These are phyloP conservation scores for Teratosphaeria pseudoeucalypti DNA, from an alignment of 2,329 filamentous ascomycete species.

Conservation along the genomic window DNA sequence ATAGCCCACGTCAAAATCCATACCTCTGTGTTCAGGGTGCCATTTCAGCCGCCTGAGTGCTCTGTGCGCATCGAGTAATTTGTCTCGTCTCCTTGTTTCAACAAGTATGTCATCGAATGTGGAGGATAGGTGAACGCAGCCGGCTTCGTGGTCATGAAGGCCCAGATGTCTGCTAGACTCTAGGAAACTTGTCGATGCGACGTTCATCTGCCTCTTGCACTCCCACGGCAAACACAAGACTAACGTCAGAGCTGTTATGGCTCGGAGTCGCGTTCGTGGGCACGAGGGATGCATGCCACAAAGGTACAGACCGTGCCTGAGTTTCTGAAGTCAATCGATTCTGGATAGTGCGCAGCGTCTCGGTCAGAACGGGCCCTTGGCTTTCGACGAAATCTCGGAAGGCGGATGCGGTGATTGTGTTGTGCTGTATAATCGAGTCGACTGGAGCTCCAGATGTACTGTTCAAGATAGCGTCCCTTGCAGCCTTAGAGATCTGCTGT, in stretches of 20 bases:
- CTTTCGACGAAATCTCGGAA: background rate
- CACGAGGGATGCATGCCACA: background rate
- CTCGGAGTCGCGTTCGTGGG: background rate
- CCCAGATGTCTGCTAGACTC: too few relatives aligned
- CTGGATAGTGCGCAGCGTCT: too few relatives aligned
- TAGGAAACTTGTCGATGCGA: too few relatives aligned
- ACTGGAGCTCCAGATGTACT: background rate
- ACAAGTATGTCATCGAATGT: too few relatives aligned
- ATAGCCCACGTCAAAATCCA: constrained; percentile 43
- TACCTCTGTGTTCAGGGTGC: constrained; percentile 31
- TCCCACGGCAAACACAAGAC: background rate
- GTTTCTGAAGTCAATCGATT: too few relatives aligned
- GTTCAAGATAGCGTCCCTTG: background rate
- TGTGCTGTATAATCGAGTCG: background rate
- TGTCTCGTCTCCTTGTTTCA: too few relatives aligned
- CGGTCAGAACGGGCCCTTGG: background rate
- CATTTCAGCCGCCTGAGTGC: constrained; percentile 31
- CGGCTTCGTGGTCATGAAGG: too few relatives aligned
- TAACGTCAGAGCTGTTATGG: background rate
- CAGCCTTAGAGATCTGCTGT: background rate
- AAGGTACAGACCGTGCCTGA: too few relatives aligned
- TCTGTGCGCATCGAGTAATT: too few relatives aligned
- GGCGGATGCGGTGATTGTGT: background rate
- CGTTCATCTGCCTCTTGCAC: too few relatives aligned
- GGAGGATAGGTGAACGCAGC: too few relatives aligned